A percentile compares a stretch with the other conserved stretches of the same genome.
These are phyloP conservation scores for Angophora floribunda DNA, from an alignment of 345 rosid genomes.

Conservation along the genomic window DNA sequence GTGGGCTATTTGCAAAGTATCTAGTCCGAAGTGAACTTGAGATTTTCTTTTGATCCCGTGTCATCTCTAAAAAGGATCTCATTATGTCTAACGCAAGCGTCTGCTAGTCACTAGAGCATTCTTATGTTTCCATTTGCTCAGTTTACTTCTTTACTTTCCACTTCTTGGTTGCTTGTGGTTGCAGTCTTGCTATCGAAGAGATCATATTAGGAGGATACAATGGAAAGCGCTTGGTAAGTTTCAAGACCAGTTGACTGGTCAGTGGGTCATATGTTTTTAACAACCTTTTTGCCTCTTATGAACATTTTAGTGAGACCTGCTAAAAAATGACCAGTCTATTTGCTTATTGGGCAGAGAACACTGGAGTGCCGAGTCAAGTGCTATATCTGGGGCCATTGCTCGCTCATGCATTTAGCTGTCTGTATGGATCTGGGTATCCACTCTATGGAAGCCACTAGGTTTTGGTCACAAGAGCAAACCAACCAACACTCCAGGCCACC, in stretches of 20 bases:
- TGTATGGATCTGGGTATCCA: neutral
- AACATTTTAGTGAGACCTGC: neutral
- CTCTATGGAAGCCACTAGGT: neutral
- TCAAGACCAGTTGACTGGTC: neutral
- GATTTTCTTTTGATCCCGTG: neutral
- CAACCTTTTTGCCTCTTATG: neutral
- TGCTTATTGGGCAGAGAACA: constrained; percentile 16
- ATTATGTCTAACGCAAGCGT: neutral
- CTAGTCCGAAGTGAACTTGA: neutral
- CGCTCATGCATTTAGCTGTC: neutral
- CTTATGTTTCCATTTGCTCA: neutral
- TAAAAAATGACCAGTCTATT: neutral
- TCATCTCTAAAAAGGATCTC: neutral
- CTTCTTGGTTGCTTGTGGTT: neutral
- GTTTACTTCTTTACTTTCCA: neutral
- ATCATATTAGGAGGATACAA: constrained; percentile 26
- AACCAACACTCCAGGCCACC: neutral
- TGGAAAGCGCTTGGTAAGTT: constrained; percentile 26
- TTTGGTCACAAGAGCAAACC: neutral
- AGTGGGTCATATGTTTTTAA: neutral
- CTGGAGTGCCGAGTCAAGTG: constrained; percentile 20
- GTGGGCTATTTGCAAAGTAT: neutral
- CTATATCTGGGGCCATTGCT: constrained; percentile 11
- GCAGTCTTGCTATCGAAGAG: constrained; percentile 17
- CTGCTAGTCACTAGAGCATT: neutral